Base-by-base conservation (phyloP, 2,329 filamentous ascomycete genomes). In the Chaetomium sp. region DNA sequence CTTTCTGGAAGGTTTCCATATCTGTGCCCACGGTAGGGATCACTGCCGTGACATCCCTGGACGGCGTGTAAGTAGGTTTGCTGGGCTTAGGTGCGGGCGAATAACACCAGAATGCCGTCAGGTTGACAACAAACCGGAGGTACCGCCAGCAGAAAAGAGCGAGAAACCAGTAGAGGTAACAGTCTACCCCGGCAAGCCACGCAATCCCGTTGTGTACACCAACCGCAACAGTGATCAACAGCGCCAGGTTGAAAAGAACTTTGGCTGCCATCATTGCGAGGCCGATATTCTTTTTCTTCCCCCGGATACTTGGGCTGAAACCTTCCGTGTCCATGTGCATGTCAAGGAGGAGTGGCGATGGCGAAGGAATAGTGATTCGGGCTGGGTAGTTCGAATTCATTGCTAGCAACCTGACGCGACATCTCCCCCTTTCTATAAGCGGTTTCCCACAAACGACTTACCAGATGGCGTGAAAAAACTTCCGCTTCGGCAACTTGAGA, bases 21-120 rank as follows among this genome's bases (percentile, higher is more conserved):
- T 69, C 57, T 0, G 83, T 81, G 13, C 82, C 79, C 3, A 84
- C 75, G 0, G 83, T 86, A 0, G 84, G 82, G 2, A 87, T 71
- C 54, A 87, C 75, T 23, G 85, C 79, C 0, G 82, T 83, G 57
- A 81, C 79, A 45, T 86, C 80, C 1, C 64, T 58, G 3, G 71
- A 69, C 6, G 65, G 60, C 1, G 16, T 69, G 65, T 78, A 77
- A 0, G 57, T 70, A 0, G 81, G 78, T 2, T 73, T 69, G 45
- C 21, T 29, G 0, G 67, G 70, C 0, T 55, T 23, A 75, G 72
- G 68, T 0, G 74, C 69, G 4, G 82, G 76, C 0, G 69, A 69
- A 67, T 83, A 84, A 0, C 73, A 54, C 67, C 74, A 77, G 57
- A 77, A 81, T 0, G 76, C 77, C 1, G 80, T 29, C 1, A 79